Evolutionary conservation across 371 early-diverging fungal species (phyloP).

Genomic region (Smittium culicis): DNA sequence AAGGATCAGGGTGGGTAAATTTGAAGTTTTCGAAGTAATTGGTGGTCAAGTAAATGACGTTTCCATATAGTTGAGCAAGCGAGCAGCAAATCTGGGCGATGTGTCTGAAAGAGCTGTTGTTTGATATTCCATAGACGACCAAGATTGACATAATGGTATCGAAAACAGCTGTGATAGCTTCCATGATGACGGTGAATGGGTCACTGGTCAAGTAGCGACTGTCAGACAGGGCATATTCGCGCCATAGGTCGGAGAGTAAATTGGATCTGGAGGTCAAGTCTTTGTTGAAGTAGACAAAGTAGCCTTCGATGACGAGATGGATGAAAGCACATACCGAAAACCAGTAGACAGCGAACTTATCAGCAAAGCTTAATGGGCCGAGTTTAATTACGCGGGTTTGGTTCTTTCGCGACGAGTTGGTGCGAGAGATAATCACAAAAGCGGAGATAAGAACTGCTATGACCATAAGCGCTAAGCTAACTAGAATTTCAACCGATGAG

Average conservation of each 20-base stretch:
- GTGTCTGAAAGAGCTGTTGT: constrained; percentile 45
- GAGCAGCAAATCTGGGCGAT: constrained; percentile 52
- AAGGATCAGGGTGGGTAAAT: constrained; percentile 48
- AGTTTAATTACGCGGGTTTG: not conserved
- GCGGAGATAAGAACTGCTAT: not conserved
- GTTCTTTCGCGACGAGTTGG: not conserved
- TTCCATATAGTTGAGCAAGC: constrained; percentile 61
- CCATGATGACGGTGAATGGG: constrained; percentile 61
- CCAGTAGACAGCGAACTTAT: constrained; percentile 54
- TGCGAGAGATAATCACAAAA: not conserved
- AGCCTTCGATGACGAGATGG: constrained; percentile 76
- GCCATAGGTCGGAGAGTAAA: constrained; percentile 71
- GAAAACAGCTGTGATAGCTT: constrained; percentile 75
- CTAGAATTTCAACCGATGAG: not conserved
- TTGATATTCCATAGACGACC: constrained; percentile 46
- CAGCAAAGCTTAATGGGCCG: constrained; percentile 1
- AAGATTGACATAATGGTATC: constrained; percentile 59
- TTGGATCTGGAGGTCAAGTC: constrained; percentile 46
- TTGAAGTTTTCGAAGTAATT: constrained; percentile 44
- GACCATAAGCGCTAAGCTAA: not conserved
- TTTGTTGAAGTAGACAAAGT: constrained; percentile 51
- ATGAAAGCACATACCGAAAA: constrained; percentile 57
- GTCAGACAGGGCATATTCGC: constrained; percentile 79
- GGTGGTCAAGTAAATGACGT: constrained; percentile 54
- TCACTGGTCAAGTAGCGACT: constrained; percentile 74